Evolutionary conservation across 495 filamentous ascomycete species (phyloP).

Genomic region (Aspergillus kassunensis): DNA sequence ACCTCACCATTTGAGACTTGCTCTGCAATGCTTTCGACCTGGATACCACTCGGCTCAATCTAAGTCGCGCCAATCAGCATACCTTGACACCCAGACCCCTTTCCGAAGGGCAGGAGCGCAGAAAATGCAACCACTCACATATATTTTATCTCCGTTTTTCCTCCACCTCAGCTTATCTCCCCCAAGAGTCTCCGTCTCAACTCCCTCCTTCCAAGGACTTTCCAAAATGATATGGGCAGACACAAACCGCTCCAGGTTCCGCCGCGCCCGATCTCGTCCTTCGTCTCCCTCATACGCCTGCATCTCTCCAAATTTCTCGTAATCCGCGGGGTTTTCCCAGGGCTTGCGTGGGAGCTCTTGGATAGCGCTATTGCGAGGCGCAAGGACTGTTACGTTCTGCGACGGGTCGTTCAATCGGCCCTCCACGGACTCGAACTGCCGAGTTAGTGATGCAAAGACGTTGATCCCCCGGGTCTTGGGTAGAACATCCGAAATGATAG

Average conservation of each 20-base stretch:
- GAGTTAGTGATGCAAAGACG: slow-evolving; percentile 81
- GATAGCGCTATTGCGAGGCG: slow-evolving; percentile 79
- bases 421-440: slow-evolving; percentile 70
- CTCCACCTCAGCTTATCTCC: slow-evolving; percentile 81
- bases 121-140: slow-evolving; percentile 56
- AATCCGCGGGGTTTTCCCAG: slow-evolving; percentile 88
- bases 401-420: slow-evolving; percentile 64
- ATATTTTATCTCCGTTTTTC: slow-evolving; percentile 65
- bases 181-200: slow-evolving; percentile 65
- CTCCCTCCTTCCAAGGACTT: slow-evolving; percentile 75
- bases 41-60: slow-evolving; percentile 76
- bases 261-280: slow-evolving; percentile 74
- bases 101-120: neutral
- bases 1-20: slow-evolving; percentile 83
- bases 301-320: slow-evolving; percentile 59
- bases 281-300: slow-evolving; percentile 74
- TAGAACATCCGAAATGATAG: slow-evolving; percentile 81
- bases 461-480: slow-evolving; percentile 77
- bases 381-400: slow-evolving; percentile 83
- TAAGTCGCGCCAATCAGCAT: slow-evolving; percentile 29
- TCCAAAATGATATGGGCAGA: slow-evolving; percentile 77
- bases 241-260: slow-evolving; percentile 78
- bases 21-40: slow-evolving; percentile 66
- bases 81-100: too few relatives aligned
- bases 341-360: slow-evolving; percentile 80